Evolutionary conservation across 1,139 yeast species (phyloP).

Genomic region (Yamadazyma spencermartinsiae): DNA sequence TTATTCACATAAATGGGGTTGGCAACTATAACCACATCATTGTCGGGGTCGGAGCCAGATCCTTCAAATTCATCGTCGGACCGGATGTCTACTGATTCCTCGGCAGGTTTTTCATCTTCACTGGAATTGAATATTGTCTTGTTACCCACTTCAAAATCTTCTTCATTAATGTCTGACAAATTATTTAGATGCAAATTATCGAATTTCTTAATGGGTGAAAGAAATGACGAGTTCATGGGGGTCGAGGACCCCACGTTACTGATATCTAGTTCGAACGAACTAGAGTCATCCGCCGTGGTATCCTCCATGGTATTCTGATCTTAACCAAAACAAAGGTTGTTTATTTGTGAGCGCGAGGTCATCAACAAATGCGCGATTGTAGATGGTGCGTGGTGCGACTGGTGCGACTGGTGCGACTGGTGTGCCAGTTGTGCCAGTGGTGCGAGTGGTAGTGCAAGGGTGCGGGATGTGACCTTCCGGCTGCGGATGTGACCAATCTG

Average conservation of each 20-base stretch:
- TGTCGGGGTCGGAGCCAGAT: not conserved
- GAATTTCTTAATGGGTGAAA: constrained; percentile 39
- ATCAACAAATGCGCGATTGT: not conserved
- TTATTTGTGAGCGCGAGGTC: constrained; percentile 5
- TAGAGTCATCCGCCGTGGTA: constrained; percentile 14
- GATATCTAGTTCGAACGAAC: constrained; percentile 12
- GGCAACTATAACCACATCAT: not conserved
- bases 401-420: not conserved
- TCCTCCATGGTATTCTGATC: constrained; percentile 10
- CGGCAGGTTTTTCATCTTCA: constrained; percentile 13
- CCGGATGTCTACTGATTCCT: constrained; percentile 5
- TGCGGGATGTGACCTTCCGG: too few species aligned
- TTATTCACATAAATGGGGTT: constrained; percentile 14
- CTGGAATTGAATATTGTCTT: constrained; percentile 15
- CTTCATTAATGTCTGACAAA: constrained; percentile 15
- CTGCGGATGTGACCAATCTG: too few species aligned
- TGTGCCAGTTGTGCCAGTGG: constrained; percentile 5
- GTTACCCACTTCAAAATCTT: constrained; percentile 17
- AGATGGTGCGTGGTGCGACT: not conserved
- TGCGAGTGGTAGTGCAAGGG: constrained; percentile 1
- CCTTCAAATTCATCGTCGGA: not conserved
- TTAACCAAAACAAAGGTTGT: constrained; percentile 6
- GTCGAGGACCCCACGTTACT: constrained; percentile 17
- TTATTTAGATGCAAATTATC: constrained; percentile 30
- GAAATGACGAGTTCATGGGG: constrained; percentile 26